Evolutionary conservation across 164 flowering plant species (phyloP).

Genomic region (Santalum album): DNA sequence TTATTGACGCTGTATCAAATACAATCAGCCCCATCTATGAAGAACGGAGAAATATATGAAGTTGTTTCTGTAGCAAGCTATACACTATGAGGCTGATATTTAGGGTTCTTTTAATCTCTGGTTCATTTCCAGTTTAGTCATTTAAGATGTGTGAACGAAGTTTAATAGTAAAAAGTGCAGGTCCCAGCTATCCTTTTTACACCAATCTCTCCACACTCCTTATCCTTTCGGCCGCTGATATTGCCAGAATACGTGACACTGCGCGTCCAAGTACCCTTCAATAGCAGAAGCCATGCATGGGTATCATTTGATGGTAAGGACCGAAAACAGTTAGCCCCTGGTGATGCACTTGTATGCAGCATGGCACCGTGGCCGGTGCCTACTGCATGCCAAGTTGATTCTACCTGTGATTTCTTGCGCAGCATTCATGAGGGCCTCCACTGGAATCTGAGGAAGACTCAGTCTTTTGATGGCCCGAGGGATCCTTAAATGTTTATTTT

Average conservation of each 20-base stretch:
- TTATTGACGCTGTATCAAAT: too few relatives aligned
- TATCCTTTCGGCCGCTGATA: conserved; percentile 91
- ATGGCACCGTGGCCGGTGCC: conserved; percentile 99
- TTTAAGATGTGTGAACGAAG: neutral
- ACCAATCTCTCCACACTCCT: conserved; percentile 94
- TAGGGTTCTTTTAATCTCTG: too few relatives aligned
- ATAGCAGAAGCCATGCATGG: conserved; percentile 90
- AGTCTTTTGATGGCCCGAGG: conserved; percentile 72
- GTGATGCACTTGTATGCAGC: conserved; percentile 89
- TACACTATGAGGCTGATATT: too few relatives aligned
- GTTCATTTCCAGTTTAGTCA: too few relatives aligned
- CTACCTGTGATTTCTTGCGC: conserved; percentile 73
- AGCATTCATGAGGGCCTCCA: conserved; percentile 97
- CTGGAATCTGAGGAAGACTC: conserved; percentile 89
- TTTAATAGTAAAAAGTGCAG: conserved; percentile 24
- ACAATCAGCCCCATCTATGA: too few relatives aligned
- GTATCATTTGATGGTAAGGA: conserved; percentile 93
- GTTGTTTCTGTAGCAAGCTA: too few relatives aligned
- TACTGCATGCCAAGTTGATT: conserved; percentile 84
- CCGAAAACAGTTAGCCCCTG: conserved; percentile 65
- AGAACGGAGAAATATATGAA: too few relatives aligned
- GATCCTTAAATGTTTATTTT: conserved; percentile 21
- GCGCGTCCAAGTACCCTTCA: conserved; percentile 80
- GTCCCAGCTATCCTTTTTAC: conserved; percentile 95
- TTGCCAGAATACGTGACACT: conserved; percentile 85